Conservation (phyloP, 352 stramenopile species). For the Pythium folliculosum region DNA sequence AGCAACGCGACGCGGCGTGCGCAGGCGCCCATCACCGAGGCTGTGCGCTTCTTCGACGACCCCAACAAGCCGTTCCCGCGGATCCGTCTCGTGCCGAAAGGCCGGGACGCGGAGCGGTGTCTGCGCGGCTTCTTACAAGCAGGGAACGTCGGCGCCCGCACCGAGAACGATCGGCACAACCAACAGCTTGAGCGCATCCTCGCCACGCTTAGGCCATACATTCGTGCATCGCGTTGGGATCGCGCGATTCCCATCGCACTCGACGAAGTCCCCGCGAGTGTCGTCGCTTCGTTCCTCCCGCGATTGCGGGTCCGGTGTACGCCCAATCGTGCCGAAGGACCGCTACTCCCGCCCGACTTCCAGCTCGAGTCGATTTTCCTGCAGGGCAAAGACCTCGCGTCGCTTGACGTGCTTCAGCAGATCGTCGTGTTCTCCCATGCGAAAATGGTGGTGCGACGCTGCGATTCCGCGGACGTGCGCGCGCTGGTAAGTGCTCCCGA, state of each 20-base stretch:
- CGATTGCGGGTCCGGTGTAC: background rate
- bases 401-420: background rate
- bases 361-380: background rate
- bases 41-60: constrained; percentile 9
- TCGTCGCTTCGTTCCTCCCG: background rate
- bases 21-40: background rate
- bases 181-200: background rate
- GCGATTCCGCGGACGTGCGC: background rate
- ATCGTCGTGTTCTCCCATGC: background rate
- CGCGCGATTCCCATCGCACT: background rate
- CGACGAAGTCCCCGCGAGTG: background rate
- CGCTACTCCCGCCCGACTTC: background rate
- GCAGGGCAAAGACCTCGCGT: constrained; percentile 1
- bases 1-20: background rate
- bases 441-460: background rate
- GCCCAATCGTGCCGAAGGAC: background rate
- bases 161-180: no score
- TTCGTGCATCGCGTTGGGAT: background rate
- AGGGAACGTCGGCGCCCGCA: no score
- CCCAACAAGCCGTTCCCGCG: background rate
- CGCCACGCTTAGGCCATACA: background rate
- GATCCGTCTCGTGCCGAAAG: background rate
- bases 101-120: background rate
- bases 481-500: background rate
- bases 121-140: background rate